Base-by-base conservation (phyloP, 805 yeast genomes). In the Ogataea dorogensis region DNA sequence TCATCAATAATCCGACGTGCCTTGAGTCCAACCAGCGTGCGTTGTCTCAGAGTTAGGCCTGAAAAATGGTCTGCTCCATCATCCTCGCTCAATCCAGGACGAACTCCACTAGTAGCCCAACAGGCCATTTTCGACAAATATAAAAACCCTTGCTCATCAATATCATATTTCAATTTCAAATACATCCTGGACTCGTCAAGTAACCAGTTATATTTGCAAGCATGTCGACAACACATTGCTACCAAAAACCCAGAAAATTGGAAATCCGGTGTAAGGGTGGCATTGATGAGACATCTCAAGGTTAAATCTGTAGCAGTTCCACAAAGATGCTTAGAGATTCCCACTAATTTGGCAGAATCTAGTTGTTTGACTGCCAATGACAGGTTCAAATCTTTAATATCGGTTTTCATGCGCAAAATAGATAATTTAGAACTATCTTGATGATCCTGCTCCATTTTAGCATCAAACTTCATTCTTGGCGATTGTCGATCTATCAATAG, bases 221-320 rank as follows among this genome's bases (percentile, higher is more conserved):
- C 79, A 53, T 88, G 97, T 37, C 97, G 71, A 58, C 97, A 88
- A 55, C 97, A 88, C 86, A 89, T 81, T 17, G 97, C 97, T 20
- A 88, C 86, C 18, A 85, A 61, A 44, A 84, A 60, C 0, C 93
- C 94, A 3, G 60, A 57, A 31, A 60, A 58, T 8, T 49, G 36
- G 19, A 29, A 33, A 3, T 33, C 27, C 2, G 35, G 29, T n/a
- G 24, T 41, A 12, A 30, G 28, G 7, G 32, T 31, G 2, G 67
- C 42, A 9, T 56, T 47, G 0, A 69, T 42, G 2, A 87, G 56
- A 60, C 87, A 81, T 47, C 77, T 68, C 17, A 89, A 59, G 0
- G 96, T 83, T 32, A 88, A 64, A 56, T 88, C 97, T 0, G 96
- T 89, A 1, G 97, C 97, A 3, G 84, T 94, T 5, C 97, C 97